Evolutionary conservation across 148 eudicot genomes (phyloP).

Genomic region (Rhododendron vialii): DNA sequence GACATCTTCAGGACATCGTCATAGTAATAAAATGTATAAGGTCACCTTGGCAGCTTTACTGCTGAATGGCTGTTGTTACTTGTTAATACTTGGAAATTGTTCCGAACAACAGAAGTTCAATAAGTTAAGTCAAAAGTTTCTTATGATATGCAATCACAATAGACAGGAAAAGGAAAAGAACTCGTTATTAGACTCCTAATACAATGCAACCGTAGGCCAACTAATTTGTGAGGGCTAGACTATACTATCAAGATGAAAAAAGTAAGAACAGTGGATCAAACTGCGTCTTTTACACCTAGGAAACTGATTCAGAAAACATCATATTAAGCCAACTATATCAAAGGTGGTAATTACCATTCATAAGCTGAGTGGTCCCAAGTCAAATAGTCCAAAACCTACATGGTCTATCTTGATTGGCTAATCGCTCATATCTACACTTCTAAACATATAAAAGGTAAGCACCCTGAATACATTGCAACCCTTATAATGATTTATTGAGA

Average conservation of each 20-base stretch:
- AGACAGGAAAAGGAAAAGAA: neutral
- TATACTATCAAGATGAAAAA: neutral
- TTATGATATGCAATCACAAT: neutral
- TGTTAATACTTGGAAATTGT: neutral
- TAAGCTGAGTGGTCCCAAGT: neutral
- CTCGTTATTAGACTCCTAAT: neutral
- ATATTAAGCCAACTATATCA: neutral
- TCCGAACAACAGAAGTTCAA: neutral
- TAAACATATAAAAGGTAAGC: neutral
- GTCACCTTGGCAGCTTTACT: neutral
- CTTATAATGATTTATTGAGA: neutral
- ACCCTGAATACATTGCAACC: neutral
- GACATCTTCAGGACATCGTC: neutral
- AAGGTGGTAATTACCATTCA: neutral
- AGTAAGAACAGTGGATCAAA: neutral
- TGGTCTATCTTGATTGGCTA: neutral
- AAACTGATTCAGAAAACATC: neutral
- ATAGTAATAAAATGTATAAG: neutral
- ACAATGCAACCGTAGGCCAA: neutral
- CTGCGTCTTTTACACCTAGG: neutral
- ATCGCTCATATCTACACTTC: neutral
- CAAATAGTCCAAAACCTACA: neutral
- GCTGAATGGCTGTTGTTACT: neutral
- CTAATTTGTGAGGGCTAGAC: neutral
- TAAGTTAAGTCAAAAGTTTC: neutral